Evolutionary conservation across 768 basidiomycete genomes (phyloP).

Genomic region (Cyathus striatus): DNA sequence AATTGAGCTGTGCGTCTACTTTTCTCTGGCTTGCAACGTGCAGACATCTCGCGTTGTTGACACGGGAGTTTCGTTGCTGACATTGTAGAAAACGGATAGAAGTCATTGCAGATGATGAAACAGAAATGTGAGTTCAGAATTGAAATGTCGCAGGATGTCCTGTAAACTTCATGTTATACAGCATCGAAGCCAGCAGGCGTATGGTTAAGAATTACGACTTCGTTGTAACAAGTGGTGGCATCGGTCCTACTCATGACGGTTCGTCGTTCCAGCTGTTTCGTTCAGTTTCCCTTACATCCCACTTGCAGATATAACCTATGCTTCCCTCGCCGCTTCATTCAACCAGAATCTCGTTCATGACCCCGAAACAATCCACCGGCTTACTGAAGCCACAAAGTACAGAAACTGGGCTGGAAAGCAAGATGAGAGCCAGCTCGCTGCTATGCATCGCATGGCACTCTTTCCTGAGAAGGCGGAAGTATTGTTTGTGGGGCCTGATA

Average conservation of each 20-base stretch:
- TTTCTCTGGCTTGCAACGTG: constrained; percentile 3
- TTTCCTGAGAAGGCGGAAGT: constrained; percentile 80
- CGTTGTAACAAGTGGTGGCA: constrained; percentile 87
- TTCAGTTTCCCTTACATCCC: not conserved
- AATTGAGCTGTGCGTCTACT: constrained; percentile 55
- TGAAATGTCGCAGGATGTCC: no score
- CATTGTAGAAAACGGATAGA: constrained; percentile 77
- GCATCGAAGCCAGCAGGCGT: constrained; percentile 78
- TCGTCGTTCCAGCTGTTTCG: constrained; percentile 11
- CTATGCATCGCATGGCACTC: constrained; percentile 84
- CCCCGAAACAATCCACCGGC: constrained; percentile 70
- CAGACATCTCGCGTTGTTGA: constrained; percentile 12
- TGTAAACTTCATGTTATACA: no score
- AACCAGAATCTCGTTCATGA: constrained; percentile 64
- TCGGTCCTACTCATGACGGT: constrained; percentile 91
- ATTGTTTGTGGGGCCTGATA: constrained; percentile 70
- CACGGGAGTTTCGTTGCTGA: constrained; percentile 20
- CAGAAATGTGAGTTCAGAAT: constrained; percentile 64
- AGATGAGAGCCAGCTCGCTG: constrained; percentile 68
- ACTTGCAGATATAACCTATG: constrained; percentile 78
- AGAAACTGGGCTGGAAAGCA: constrained; percentile 56
- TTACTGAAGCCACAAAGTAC: constrained; percentile 56
- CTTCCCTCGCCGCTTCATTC: constrained; percentile 85
- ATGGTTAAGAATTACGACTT: constrained; percentile 83
- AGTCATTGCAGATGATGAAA: constrained; percentile 87